Evolutionary conservation across 1,139 yeast genomes (phyloP).

Genomic region (Suhomyces panamericanus): DNA sequence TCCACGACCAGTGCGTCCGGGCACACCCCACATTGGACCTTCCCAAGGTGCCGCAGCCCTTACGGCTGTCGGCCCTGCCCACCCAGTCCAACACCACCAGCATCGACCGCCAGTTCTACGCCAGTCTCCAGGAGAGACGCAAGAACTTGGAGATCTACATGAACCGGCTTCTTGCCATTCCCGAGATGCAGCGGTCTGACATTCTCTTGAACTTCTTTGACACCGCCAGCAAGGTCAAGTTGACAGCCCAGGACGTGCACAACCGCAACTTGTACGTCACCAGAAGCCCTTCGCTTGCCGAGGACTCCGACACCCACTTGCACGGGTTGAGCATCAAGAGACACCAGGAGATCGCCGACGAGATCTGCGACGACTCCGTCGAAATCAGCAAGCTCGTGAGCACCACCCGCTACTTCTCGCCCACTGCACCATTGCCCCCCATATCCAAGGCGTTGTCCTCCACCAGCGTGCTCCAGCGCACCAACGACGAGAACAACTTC

Average conservation of each 20-base stretch:
- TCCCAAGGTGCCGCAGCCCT: conserved; percentile 17
- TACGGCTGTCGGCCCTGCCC: conserved; percentile 12
- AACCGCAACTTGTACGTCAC: background rate
- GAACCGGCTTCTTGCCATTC: conserved; percentile 9
- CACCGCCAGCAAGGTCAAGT: conserved; percentile 7
- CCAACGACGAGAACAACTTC: conserved; percentile 11
- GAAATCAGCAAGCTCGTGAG: conserved; percentile 21
- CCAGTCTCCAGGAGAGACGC: conserved; percentile 14
- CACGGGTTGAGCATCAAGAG: conserved; percentile 4
- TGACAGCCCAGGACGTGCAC: conserved; percentile 3
- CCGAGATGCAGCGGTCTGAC: conserved; percentile 9
- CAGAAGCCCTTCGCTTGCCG: background rate
- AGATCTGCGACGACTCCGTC: conserved; percentile 25
- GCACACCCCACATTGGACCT: conserved; percentile 5
- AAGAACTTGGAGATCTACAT: conserved; percentile 17
- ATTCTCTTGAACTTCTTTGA: conserved; percentile 13
- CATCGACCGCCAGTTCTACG: conserved; percentile 13
- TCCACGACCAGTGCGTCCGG: conserved; percentile 16
- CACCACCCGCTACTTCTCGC: conserved; percentile 20
- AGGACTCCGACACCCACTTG: background rate
- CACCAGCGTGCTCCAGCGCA: conserved; percentile 4
- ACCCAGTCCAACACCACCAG: conserved; percentile 8
- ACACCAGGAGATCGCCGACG: conserved; percentile 23
- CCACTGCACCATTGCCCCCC: conserved; percentile 35
- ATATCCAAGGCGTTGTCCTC: conserved; percentile 4